Percentiles rank a stretch among this genome's conserved stretches.
phyloP scores from a whole-genome alignment of 2,329 filamentous ascomycete species.

The Paradendryphiella salina region DNA sequence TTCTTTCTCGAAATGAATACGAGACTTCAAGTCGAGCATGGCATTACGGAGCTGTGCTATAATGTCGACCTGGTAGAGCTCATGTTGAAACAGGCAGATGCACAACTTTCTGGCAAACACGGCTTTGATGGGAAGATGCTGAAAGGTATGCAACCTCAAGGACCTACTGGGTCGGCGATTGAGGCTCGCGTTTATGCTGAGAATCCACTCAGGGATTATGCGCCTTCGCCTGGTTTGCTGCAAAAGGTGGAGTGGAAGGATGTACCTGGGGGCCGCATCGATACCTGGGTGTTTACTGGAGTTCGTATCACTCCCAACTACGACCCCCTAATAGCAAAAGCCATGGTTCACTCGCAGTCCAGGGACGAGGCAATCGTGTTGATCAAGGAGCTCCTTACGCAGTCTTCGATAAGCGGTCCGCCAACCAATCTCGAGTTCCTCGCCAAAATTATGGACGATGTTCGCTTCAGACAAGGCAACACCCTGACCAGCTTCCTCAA shows the following conservation, averaged over 20 bases:
- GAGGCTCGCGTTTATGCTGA: constrained; percentile 62
- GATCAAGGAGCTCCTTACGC: constrained; percentile 50
- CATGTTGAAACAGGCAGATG: constrained; percentile 61
- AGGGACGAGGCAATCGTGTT: constrained; percentile 51
- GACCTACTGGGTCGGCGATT: constrained; percentile 55
- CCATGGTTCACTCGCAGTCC: constrained; percentile 58
- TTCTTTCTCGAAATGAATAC: constrained; percentile 68
- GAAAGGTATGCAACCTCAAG: constrained; percentile 48
- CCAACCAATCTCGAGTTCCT: constrained; percentile 63
- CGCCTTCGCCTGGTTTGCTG: constrained; percentile 62
- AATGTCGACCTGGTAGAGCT: constrained; percentile 58
- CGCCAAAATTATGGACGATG: constrained; percentile 53
- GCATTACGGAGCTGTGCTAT: constrained; percentile 62
- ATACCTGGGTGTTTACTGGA: constrained; percentile 66
- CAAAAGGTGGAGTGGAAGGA: constrained; percentile 62
- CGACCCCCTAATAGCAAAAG: constrained; percentile 61
- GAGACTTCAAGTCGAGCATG: constrained; percentile 61
- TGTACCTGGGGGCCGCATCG: constrained; percentile 56
- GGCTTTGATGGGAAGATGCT: constrained; percentile 52
- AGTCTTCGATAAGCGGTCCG: constrained; percentile 57
- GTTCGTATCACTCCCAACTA: constrained; percentile 62
- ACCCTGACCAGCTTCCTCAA: constrained; percentile 63
- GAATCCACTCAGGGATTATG: constrained; percentile 62
- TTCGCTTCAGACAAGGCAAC: constrained; percentile 53
- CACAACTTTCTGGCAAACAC: constrained; percentile 51